A percentile compares a stretch with the other conserved stretches of the same genome.
Conservation (phyloP, 1,284 basidiomycete genomes). For the Austropuccinia psidii region DNA sequence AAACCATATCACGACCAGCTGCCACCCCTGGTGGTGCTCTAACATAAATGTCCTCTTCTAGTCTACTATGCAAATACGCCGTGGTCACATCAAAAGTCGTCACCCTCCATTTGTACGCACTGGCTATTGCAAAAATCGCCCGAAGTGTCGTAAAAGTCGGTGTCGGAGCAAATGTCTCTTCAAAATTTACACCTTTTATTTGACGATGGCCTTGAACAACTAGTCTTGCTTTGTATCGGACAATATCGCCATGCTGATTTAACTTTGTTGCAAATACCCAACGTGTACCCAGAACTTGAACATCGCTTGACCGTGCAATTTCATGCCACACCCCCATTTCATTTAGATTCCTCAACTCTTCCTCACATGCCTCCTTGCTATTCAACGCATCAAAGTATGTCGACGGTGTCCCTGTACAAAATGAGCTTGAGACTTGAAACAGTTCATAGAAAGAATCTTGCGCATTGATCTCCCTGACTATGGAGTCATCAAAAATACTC, state of each 20-base stretch:
- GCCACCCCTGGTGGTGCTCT: neutral
- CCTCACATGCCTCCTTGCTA: neutral
- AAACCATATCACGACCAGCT: neutral
- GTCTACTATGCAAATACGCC: neutral
- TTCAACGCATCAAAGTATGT: too few relatives aligned
- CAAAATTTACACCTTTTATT: neutral
- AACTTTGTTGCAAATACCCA: neutral
- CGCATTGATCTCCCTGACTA: too few relatives aligned
- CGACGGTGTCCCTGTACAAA: too few relatives aligned
- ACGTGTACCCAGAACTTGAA: neutral
- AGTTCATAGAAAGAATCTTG: too few relatives aligned
- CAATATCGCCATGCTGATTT: neutral
- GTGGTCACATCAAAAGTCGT: neutral
- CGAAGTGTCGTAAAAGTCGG: constrained; percentile 8
- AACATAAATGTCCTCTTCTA: neutral
- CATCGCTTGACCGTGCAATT: neutral
- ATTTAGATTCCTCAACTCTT: neutral
- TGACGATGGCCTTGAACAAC: neutral
- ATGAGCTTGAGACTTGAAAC: too few relatives aligned
- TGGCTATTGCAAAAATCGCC: neutral
- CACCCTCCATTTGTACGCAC: neutral
- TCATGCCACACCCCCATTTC: neutral
- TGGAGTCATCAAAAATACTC: too few relatives aligned
- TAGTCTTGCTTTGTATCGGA: neutral
- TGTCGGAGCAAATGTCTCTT: constrained; percentile 19